Percentiles rank a stretch among this genome's conserved stretches.
phyloP scores from a whole-genome alignment of 192 early-diverging fungal genomes.

The Entomortierella beljakovae region DNA sequence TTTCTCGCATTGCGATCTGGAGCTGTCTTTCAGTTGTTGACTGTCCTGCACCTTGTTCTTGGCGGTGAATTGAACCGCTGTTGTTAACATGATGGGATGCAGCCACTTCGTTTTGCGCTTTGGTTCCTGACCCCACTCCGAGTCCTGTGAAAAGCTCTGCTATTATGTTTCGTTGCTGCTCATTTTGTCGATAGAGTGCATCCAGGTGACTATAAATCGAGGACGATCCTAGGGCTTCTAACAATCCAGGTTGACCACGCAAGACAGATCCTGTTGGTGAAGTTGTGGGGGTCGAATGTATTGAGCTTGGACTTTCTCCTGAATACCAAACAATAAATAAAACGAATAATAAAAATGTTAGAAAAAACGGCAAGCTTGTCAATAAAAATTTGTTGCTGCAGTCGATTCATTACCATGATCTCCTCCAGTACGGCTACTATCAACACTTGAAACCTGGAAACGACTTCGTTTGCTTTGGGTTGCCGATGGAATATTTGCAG shows the following conservation, averaged over 20 bases:
- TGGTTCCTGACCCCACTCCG: slow-evolving; percentile 17
- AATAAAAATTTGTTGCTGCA: neutral
- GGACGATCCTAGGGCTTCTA: slow-evolving; percentile 23
- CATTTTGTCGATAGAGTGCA: slow-evolving; percentile 60
- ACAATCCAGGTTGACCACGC: slow-evolving; percentile 44
- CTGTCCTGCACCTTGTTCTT: slow-evolving; percentile 1
- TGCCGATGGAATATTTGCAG: neutral
- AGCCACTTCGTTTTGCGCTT: neutral
- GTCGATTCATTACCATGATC: neutral
- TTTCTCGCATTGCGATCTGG: slow-evolving; percentile 38
- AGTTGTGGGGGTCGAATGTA: slow-evolving; percentile 47
- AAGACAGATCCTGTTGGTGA: slow-evolving; percentile 55
- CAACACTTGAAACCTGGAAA: slow-evolving; percentile 49
- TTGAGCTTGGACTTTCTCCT: slow-evolving; percentile 31
- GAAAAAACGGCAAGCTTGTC: no score
- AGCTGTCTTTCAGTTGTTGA: slow-evolving; percentile 37
- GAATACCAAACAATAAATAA: neutral
- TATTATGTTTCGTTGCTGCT: slow-evolving; percentile 54
- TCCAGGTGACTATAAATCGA: slow-evolving; percentile 49
- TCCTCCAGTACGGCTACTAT: slow-evolving; percentile 3
- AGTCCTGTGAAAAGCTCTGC: slow-evolving; percentile 46
- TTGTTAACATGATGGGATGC: neutral
- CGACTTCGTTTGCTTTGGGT: slow-evolving; percentile 37
- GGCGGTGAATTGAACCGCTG: slow-evolving; percentile 21
- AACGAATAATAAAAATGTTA: neutral